Base-by-base conservation (phyloP, 768 basidiomycete genomes). In the Candolleomyces efflorescens region DNA sequence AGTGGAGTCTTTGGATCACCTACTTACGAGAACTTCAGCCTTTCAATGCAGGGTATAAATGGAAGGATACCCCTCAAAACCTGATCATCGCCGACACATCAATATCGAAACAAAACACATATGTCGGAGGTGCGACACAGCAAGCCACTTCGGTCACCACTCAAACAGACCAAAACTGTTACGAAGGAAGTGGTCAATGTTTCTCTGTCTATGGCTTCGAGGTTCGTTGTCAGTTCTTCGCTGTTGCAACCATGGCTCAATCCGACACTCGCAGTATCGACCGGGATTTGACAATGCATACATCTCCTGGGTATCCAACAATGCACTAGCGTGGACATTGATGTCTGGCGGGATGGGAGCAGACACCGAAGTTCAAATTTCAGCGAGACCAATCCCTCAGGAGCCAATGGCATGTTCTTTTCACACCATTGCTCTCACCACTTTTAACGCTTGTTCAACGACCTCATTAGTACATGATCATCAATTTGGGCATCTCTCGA, bases 131-230 rank as follows among this genome's bases (percentile, higher is more conserved):
- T 53, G 73, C 75, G 6, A 81, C 78, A 47, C 94, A 96, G 67
- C 87, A 94, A 71, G 85, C 92, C 17, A 87, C 90, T 5, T 92
- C 90, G 2, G 84, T 82, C 11, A 71, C 92, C 11, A 85, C 85
- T 1, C 69, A 68, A 20, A 93, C 91, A 5, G 73, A 94, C 67
- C 81, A 80, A 63, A 59, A 68, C 43, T 90, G 90, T 68, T 96
- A 96, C 68, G 83, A 87, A 70, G 63, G 73, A 2, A 75, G 68
- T 49, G 78, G 73, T 7, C 71, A 71, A 2, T 89, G 90, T 65
- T 92, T 79, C 67, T 81, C 88, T 6, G 70, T 83, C 5, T 94
- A 94, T 62, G 94, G 90, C 6, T 94, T 93, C 60, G 91, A 90
- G 75, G 83, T 81, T 17, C 13, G 39, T 27, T 12, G 24, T 10